Evolutionary conservation across 2,329 filamentous ascomycete genomes (phyloP).

Genomic region (Penicillium sp.): DNA sequence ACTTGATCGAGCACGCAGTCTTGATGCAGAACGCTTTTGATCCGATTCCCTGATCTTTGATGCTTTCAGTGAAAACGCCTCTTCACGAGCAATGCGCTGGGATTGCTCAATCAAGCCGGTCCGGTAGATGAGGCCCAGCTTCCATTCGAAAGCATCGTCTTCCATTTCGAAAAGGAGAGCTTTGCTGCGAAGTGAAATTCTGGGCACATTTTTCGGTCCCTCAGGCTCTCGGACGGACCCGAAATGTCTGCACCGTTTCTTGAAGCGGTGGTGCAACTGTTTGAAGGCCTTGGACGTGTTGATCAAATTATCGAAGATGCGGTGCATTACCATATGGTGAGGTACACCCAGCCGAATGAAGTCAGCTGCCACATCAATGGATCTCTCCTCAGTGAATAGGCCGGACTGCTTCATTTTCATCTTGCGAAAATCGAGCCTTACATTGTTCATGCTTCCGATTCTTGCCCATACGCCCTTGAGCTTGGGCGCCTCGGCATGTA

Average conservation of each 20-base stretch:
- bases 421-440: slow-evolving; percentile 77
- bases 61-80: slow-evolving; percentile 82
- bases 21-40: slow-evolving; percentile 50
- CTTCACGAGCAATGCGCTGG: slow-evolving; percentile 83
- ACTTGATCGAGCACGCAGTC: slow-evolving; percentile 54
- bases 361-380: slow-evolving; percentile 80
- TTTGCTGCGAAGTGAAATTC: slow-evolving; percentile 76
- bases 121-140: slow-evolving; percentile 89
- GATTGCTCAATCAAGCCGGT: slow-evolving; percentile 84
- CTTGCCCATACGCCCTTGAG: slow-evolving; percentile 83
- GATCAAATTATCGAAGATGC: slow-evolving; percentile 87
- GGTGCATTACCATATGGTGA: slow-evolving; percentile 84
- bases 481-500: slow-evolving; percentile 84
- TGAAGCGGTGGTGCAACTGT: slow-evolving; percentile 91
- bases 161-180: slow-evolving; percentile 88
- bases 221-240: slow-evolving; percentile 82
- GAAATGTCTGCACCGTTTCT: slow-evolving; percentile 82
- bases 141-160: slow-evolving; percentile 97
- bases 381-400: slow-evolving; percentile 67
- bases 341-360: slow-evolving; percentile 85
- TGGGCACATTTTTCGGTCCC: slow-evolving; percentile 80
- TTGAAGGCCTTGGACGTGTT: slow-evolving; percentile 84
- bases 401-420: slow-evolving; percentile 66
- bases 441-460: slow-evolving; percentile 76
- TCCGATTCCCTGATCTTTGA: slow-evolving; percentile 75